Evolutionary conservation across 768 basidiomycete genomes (phyloP).

Genomic region (Rhizopogon vulgaris): DNA sequence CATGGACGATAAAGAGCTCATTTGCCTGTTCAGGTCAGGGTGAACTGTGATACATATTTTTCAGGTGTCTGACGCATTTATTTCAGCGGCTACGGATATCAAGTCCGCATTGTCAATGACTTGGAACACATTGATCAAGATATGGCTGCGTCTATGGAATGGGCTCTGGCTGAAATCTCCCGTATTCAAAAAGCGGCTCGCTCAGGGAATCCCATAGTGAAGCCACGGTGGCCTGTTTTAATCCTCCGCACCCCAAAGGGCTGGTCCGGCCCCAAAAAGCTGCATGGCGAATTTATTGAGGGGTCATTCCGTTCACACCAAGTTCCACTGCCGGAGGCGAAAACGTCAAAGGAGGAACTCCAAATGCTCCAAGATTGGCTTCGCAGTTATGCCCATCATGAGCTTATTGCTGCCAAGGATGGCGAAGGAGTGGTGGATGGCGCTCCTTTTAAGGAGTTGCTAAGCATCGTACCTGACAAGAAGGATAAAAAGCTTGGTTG

Average conservation of each 20-base stretch:
- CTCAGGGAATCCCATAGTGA: slow-evolving; percentile 65
- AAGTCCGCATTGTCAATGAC: slow-evolving; percentile 76
- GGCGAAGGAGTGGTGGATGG: slow-evolving; percentile 31
- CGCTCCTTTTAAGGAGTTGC: slow-evolving; percentile 46
- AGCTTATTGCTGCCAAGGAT: slow-evolving; percentile 47
- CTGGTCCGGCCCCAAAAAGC: slow-evolving; percentile 58
- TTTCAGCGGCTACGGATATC: slow-evolving; percentile 77
- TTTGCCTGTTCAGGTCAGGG: slow-evolving; percentile 60
- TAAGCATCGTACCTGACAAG: slow-evolving; percentile 50
- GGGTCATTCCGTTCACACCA: slow-evolving; percentile 85
- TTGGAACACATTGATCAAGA: slow-evolving; percentile 64
- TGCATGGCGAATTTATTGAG: slow-evolving; percentile 70
- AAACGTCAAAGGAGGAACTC: slow-evolving; percentile 60
- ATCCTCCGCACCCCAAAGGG: slow-evolving; percentile 85
- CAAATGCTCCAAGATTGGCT: slow-evolving; percentile 66
- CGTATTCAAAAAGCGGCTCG: slow-evolving; percentile 80
- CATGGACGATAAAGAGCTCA: slow-evolving; percentile 85
- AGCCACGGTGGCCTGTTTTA: slow-evolving; percentile 90
- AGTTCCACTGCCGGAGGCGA: slow-evolving; percentile 75
- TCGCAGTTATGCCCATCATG: slow-evolving; percentile 57
- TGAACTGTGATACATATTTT: slow-evolving; percentile 6
- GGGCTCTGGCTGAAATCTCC: slow-evolving; percentile 68
- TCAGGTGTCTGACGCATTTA: slow-evolving; percentile 1
- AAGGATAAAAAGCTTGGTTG: slow-evolving; percentile 62
- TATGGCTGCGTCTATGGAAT: slow-evolving; percentile 76